Evolutionary conservation across 148 eudicot species (phyloP).

Genomic region (Rhododendron simsii): DNA sequence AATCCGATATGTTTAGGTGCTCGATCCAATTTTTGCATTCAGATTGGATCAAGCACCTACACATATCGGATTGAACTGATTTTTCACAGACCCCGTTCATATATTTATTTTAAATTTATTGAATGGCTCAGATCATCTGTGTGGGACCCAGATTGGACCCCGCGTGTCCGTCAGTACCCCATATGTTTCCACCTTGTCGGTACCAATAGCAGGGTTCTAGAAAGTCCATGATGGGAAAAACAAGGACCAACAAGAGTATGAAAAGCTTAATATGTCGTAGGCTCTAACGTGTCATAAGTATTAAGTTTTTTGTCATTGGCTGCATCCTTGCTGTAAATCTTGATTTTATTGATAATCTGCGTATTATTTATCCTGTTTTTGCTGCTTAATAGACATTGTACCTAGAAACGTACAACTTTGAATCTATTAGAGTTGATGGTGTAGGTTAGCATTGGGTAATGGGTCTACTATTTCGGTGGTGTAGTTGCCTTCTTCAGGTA

Average conservation of each 20-base stretch:
- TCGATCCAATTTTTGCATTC: too few species aligned
- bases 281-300: not conserved
- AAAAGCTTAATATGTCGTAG: not conserved
- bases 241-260: not conserved
- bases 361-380: not conserved
- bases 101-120: too few species aligned
- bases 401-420: not conserved
- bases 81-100: too few species aligned
- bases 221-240: not conserved
- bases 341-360: not conserved
- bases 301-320: not conserved
- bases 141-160: too few species aligned
- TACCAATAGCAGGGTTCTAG: too few species aligned
- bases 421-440: not conserved
- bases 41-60: too few species aligned
- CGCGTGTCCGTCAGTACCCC: too few species aligned
- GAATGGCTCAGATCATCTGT: too few species aligned
- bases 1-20: too few species aligned
- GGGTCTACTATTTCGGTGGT: not conserved
- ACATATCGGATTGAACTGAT: too few species aligned
- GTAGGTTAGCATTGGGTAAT: not conserved
- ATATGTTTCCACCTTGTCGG: too few species aligned
- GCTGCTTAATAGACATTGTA: not conserved
- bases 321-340: not conserved
- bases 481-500: not conserved